These are phyloP conservation scores for Fusarium ambrosium DNA, from an alignment of 2,329 filamentous ascomycete species.

Conservation along the genomic window DNA sequence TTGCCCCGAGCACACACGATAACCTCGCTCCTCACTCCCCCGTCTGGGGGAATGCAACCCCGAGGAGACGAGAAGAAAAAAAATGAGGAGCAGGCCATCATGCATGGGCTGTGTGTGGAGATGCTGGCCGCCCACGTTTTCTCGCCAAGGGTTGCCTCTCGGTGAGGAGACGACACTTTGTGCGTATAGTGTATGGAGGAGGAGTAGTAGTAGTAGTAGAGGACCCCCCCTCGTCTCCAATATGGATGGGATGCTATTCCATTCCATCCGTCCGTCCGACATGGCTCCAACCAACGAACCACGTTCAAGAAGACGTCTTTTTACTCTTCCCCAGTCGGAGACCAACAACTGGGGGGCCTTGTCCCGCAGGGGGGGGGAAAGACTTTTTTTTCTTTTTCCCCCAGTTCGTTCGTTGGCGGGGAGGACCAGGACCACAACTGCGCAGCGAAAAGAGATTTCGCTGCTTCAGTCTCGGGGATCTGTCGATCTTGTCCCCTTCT, in stretches of 20 bases:
- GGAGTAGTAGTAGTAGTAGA: background rate
- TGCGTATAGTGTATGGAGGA: background rate
- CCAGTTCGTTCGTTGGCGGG: background rate
- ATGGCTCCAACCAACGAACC: constrained; percentile 28
- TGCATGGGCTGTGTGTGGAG: constrained; percentile 28
- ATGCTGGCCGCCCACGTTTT: constrained; percentile 16
- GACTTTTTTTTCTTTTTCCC: background rate
- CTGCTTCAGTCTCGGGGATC: constrained; percentile 21
- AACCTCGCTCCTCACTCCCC: constrained; percentile 25
- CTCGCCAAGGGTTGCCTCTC: constrained; percentile 20
- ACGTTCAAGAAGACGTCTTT: constrained; percentile 5
- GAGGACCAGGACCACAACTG: too few species aligned
- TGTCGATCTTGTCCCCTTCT: constrained; percentile 29
- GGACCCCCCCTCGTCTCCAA: constrained; percentile 7
- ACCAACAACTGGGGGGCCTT: background rate
- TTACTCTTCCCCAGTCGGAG: background rate
- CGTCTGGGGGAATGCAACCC: constrained; percentile 23
- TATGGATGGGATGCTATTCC: constrained; percentile 22
- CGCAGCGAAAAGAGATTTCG: constrained; percentile 4
- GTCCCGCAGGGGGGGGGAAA: constrained; percentile 14
- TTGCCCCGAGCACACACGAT: constrained; percentile 1
- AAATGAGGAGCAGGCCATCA: constrained; percentile 22
- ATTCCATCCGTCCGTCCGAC: constrained; percentile 34
- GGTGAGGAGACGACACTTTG: constrained; percentile 3
- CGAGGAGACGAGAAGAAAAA: background rate